phyloP scores from a whole-genome alignment of 129 eudicot genomes.

The Mikania micrantha region DNA sequence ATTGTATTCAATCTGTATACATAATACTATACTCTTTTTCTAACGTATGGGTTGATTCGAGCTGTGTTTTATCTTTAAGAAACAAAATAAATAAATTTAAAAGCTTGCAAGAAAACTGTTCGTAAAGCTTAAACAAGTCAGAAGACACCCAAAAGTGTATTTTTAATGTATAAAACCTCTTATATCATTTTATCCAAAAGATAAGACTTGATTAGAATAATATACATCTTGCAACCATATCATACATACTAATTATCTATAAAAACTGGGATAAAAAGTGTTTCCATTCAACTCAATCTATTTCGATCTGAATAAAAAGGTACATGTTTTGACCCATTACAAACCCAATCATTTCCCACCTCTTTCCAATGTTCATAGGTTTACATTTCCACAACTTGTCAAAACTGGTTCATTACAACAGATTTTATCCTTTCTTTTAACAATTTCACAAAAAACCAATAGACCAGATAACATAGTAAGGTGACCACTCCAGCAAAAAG shows the following conservation, averaged over 20 bases:
- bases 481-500: background rate
- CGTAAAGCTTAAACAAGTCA: background rate
- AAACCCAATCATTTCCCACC: background rate
- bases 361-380: background rate
- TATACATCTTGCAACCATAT: background rate
- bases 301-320: background rate
- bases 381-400: background rate
- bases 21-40: background rate
- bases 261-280: background rate
- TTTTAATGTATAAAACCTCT: background rate
- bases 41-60: too few species aligned
- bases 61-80: background rate
- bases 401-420: background rate
- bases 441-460: background rate
- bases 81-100: background rate
- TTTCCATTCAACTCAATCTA: background rate
- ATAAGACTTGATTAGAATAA: background rate
- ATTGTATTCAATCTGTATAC: background rate
- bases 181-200: background rate
- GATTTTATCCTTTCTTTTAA: too few species aligned
- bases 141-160: background rate
- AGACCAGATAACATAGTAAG: background rate
- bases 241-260: background rate
- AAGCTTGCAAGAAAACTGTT: background rate
- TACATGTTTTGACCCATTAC: background rate